Evolutionary conservation across 2,329 filamentous ascomycete genomes (phyloP).

Genomic region (Ascomycota sp.): DNA sequence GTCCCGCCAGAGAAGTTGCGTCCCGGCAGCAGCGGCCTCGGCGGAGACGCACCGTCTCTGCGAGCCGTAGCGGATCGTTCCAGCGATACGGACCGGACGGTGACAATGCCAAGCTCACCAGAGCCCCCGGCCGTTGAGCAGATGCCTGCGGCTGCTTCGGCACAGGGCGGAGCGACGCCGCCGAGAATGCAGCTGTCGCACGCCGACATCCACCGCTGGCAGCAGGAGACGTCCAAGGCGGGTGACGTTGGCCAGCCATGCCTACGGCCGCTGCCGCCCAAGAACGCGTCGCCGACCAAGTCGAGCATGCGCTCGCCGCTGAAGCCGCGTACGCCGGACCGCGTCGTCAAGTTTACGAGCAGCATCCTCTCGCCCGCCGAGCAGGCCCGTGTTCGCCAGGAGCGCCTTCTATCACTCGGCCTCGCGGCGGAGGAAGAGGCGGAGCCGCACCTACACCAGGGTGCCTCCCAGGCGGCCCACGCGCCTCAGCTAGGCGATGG

Average conservation of each 20-base stretch:
- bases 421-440: no score
- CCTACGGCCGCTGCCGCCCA: conserved; percentile 28
- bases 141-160: conserved; percentile 10
- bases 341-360: conserved; percentile 36
- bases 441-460: no score
- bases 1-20: conserved; percentile 12
- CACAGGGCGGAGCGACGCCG: conserved; percentile 13
- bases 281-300: conserved; percentile 32
- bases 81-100: neutral
- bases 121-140: conserved; percentile 1
- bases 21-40: conserved; percentile 9
- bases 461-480: no score
- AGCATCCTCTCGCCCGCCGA: conserved; percentile 25
- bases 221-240: conserved; percentile 19
- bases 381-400: conserved; percentile 15
- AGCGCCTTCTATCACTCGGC: conserved; percentile 11
- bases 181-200: conserved; percentile 20
- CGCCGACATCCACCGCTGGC: conserved; percentile 21
- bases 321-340: conserved; percentile 35
- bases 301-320: conserved; percentile 35
- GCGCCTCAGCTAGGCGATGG: no score
- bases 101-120: neutral
- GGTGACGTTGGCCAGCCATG: conserved; percentile 7
- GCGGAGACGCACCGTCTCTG: neutral
- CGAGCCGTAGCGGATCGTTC: neutral